Percentiles rank a stretch among this genome's conserved stretches.
phyloP scores from a whole-genome alignment of 768 basidiomycete genomes.

The Pleurotus eryngii region DNA sequence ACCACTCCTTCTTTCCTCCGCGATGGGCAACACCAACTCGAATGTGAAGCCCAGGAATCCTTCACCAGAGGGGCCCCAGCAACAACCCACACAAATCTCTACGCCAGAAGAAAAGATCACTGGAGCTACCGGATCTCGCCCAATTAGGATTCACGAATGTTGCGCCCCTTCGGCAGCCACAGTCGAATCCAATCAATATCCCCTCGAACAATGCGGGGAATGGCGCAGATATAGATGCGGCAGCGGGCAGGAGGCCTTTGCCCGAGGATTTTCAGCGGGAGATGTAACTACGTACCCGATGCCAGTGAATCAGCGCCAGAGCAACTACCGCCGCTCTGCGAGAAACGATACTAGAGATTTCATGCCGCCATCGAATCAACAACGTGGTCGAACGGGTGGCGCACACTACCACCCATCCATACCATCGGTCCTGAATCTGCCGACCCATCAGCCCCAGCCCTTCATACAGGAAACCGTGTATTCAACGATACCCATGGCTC shows the following conservation, averaged over 20 bases:
- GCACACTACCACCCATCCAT: conserved; percentile 38
- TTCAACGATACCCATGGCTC: conserved; percentile 59
- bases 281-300: conserved; percentile 11
- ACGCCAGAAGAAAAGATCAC: conserved; percentile 65
- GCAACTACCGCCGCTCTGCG: neutral
- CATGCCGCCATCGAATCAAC: conserved; percentile 14
- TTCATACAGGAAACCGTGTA: conserved; percentile 59
- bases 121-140: conserved; percentile 73
- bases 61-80: neutral
- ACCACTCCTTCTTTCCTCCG: conserved; percentile 1
- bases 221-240: conserved; percentile 23
- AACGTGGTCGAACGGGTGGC: conserved; percentile 29
- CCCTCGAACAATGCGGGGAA: conserved; percentile 21
- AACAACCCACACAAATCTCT: conserved; percentile 55
- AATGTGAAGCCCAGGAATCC: conserved; percentile 7
- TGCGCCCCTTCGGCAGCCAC: conserved; percentile 10
- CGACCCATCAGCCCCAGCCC: conserved; percentile 27
- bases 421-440: conserved; percentile 34
- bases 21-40: conserved; percentile 7
- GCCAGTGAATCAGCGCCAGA: neutral
- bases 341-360: conserved; percentile 7
- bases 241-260: conserved; percentile 19
- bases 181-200: conserved; percentile 37
- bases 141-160: conserved; percentile 24
- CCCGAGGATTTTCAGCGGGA: conserved; percentile 19